phyloP scores from a whole-genome alignment of 2,329 filamentous ascomycete species.

The Epichloe scottii region DNA sequence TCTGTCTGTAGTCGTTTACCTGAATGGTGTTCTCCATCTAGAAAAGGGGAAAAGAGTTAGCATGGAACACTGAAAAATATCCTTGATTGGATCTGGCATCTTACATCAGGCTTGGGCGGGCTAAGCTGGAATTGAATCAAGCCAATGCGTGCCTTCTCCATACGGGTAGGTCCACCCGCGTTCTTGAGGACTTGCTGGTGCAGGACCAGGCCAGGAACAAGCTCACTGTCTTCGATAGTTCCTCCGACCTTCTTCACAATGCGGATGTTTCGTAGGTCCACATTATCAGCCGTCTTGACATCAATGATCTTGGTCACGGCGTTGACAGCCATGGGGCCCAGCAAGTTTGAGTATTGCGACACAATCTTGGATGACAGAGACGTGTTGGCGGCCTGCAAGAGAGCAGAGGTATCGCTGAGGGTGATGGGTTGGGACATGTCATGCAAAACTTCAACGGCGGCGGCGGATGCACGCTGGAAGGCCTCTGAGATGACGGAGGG shows the following conservation, averaged over 20 bases:
- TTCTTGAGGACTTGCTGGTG: slow-evolving; percentile 90
- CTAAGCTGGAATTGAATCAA: slow-evolving; percentile 98
- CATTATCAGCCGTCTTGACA: slow-evolving; percentile 87
- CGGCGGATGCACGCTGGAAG: slow-evolving; percentile 86
- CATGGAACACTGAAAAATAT: neutral
- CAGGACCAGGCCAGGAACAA: slow-evolving; percentile 87
- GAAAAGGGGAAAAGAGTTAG: neutral
- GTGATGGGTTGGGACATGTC: slow-evolving; percentile 93
- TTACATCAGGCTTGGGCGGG: slow-evolving; percentile 89
- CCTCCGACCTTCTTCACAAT: slow-evolving; percentile 97
- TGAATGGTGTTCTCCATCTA: slow-evolving; percentile 99
- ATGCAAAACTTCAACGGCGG: slow-evolving; percentile 80
- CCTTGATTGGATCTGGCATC: slow-evolving; percentile 17
- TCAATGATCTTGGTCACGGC: slow-evolving; percentile 94
- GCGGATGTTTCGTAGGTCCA: slow-evolving; percentile 90
- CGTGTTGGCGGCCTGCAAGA: slow-evolving; percentile 93
- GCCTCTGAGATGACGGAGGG: slow-evolving; percentile 95
- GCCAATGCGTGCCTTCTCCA: slow-evolving; percentile 95
- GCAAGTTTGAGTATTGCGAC: slow-evolving; percentile 85
- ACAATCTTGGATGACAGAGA: slow-evolving; percentile 98
- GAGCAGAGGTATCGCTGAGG: slow-evolving; percentile 73
- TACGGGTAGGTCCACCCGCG: slow-evolving; percentile 76
- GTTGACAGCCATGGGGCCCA: slow-evolving; percentile 97
- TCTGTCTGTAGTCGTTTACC: slow-evolving; percentile 98
- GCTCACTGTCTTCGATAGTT: slow-evolving; percentile 95